A percentile compares a stretch with the other conserved stretches of the same genome.
phyloP scores from a whole-genome alignment of 2,329 filamentous ascomycete genomes.

The Fusarium globosum region DNA sequence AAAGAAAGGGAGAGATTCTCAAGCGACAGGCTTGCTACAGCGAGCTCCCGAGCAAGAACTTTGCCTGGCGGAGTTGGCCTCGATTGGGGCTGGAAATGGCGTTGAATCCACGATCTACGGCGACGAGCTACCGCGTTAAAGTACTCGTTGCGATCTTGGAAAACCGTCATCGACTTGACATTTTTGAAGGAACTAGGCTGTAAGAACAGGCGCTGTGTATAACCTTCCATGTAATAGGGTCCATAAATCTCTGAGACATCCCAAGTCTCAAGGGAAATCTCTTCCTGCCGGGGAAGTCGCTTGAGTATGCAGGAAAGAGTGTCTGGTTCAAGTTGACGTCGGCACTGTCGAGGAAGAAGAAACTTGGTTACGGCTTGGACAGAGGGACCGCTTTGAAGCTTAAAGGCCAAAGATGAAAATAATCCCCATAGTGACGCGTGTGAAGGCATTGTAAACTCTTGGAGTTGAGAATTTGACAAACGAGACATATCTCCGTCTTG shows the following conservation, averaged over 20 bases:
- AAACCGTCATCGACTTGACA: conserved; percentile 40
- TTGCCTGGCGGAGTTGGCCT: not conserved
- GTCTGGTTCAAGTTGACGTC: not conserved
- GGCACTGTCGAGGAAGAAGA: not conserved
- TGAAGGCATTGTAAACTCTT: not conserved
- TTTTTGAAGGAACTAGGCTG: not conserved
- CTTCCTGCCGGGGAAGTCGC: not conserved
- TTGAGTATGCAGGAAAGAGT: not conserved
- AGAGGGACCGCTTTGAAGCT: not conserved
- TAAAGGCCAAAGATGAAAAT: not conserved
- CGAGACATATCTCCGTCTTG: not conserved
- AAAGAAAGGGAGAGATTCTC: conserved; percentile 10
- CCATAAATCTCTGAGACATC: not conserved
- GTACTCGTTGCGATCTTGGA: not conserved
- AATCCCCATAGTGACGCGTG: not conserved
- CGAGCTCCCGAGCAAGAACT: not conserved
- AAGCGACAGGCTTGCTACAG: not conserved
- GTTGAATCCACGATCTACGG: not conserved
- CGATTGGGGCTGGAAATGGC: not conserved
- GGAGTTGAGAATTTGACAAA: not conserved
- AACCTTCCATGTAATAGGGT: fast-evolving
- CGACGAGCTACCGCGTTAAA: conserved; percentile 1
- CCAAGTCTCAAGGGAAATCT: not conserved
- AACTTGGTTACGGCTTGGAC: not conserved
- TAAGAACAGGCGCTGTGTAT: not conserved